A percentile compares a stretch with the other conserved stretches of the same genome.
These are phyloP conservation scores for Lumnitzera racemosa DNA, from an alignment of 345 rosid species.

Conservation along the genomic window DNA sequence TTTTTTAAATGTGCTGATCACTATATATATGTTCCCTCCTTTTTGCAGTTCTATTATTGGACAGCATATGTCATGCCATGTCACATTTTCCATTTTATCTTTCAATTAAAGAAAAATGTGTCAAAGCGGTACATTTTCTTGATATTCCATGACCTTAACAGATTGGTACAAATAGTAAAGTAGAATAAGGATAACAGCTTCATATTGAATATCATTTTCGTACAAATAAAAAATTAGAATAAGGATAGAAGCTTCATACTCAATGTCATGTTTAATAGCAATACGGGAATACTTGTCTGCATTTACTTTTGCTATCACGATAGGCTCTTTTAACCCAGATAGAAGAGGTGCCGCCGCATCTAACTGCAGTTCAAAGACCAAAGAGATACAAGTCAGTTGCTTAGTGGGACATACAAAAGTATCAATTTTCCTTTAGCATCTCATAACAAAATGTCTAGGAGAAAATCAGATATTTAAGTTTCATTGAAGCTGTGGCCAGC, in stretches of 20 bases:
- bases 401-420: not conserved
- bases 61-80: too few species aligned
- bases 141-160: not conserved
- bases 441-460: too few species aligned
- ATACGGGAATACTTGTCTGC: slow-evolving; percentile 71
- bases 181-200: not conserved
- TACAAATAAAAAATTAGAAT: slow-evolving; percentile 2
- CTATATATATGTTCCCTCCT: too few species aligned
- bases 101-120: too few species aligned
- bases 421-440: too few species aligned
- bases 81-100: too few species aligned
- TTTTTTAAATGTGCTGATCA: too few species aligned
- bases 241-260: slow-evolving; percentile 35
- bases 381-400: not conserved
- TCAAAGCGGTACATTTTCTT: not conserved
- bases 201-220: not conserved
- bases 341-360: slow-evolving; percentile 86
- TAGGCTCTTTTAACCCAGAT: slow-evolving; percentile 61
- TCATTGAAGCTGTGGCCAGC: too few species aligned
- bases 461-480: too few species aligned
- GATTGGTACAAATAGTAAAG: not conserved
- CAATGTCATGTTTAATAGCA: slow-evolving; percentile 65
- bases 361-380: slow-evolving; percentile 41
- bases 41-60: too few species aligned
- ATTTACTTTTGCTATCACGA: slow-evolving; percentile 74